Percentiles rank a stretch among this genome's conserved stretches.
phyloP scores from a whole-genome alignment of 352 stramenopile species.

The Hyaloperonospora arabidopsidis region DNA sequence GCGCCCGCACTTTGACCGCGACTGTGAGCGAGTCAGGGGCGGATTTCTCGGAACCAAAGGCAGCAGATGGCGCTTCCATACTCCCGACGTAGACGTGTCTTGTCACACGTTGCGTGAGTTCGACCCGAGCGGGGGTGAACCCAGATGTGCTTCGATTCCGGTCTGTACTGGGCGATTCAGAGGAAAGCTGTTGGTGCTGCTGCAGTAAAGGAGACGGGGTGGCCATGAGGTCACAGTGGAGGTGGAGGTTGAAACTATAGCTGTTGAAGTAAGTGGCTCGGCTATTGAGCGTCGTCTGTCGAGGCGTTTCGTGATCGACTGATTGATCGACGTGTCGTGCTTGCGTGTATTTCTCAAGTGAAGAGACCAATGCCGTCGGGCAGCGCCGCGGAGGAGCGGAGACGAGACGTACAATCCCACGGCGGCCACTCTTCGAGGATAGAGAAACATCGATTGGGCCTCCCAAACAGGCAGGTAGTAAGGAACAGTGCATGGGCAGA shows the following conservation, averaged over 20 bases:
- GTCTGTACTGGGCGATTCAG: conserved; percentile 15
- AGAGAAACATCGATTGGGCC: too few relatives aligned
- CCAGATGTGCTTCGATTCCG: conserved; percentile 15
- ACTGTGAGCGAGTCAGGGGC: conserved; percentile 12
- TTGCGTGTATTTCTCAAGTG: too few relatives aligned
- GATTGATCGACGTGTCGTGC: too few relatives aligned
- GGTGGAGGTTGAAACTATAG: not conserved
- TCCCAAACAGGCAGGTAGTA: too few relatives aligned
- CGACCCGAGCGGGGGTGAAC: conserved; percentile 18
- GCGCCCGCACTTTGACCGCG: conserved; percentile 29
- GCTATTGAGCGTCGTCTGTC: too few relatives aligned
- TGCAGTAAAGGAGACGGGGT: conserved; percentile 7
- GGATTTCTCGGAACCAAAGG: conserved; percentile 11
- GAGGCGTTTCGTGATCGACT: too few relatives aligned
- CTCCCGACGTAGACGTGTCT: conserved; percentile 28
- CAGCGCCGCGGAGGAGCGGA: too few relatives aligned
- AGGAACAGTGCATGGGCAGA: too few relatives aligned
- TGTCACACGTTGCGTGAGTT: conserved; percentile 23
- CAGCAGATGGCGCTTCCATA: conserved; percentile 16
- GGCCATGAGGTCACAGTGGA: conserved; percentile 7
- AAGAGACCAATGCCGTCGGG: too few relatives aligned
- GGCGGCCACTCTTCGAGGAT: too few relatives aligned
- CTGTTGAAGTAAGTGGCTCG: not conserved
- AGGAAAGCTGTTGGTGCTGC: conserved; percentile 17
- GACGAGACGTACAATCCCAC: too few relatives aligned